Evolutionary conservation across 805 yeast genomes (phyloP), one percentile per base, ranked within the genome.

Genomic region (Spathaspora sp.): DNA sequence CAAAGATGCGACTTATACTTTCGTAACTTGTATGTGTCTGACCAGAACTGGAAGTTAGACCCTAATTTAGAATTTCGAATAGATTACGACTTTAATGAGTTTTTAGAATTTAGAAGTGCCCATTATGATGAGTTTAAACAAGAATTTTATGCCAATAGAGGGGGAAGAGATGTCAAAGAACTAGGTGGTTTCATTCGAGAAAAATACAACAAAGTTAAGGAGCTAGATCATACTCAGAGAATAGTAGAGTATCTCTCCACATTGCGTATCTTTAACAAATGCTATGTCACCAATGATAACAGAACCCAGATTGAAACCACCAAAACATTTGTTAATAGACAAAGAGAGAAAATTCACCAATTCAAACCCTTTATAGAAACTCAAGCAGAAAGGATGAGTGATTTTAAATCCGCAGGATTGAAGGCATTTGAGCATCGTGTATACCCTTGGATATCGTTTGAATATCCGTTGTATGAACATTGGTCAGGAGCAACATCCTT

Each of bases 161-260:
- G 44, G 16, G 31, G 49, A 19, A 46, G 44, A 38, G 23, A 23
- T 14, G 29, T 7, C 60, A 61, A 42, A 47, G 38, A 5, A 51
- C 44, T 19, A 23, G 44, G 8, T 48, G 47, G 10, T 45, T 65
- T 26, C 65, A 74, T 52, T 67, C 65, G 44, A 52, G 56, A 3
- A 65, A 61, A 66, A 26, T 76, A 61, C 56, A 60, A 66, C 5
- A 57, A 60, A 5, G 60, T 60, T 38, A 49, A 38, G 4, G 51
- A 49, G 18, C 23, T 35, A 5, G 51, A 49, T 7, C 47, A 65
- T 23, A 64, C 72, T 51, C 67, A 66, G 44, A 52, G 55, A 2
- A 65, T 78, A 60, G 67, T 73, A 17, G 75, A 74, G 49, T 73
- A 72, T 46, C 60, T 75, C n/a, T 69, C 77, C n/a, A 78, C 73